Evolutionary conservation across 1,139 yeast species (phyloP).

Genomic region (Saccharomyces pastorianus): DNA sequence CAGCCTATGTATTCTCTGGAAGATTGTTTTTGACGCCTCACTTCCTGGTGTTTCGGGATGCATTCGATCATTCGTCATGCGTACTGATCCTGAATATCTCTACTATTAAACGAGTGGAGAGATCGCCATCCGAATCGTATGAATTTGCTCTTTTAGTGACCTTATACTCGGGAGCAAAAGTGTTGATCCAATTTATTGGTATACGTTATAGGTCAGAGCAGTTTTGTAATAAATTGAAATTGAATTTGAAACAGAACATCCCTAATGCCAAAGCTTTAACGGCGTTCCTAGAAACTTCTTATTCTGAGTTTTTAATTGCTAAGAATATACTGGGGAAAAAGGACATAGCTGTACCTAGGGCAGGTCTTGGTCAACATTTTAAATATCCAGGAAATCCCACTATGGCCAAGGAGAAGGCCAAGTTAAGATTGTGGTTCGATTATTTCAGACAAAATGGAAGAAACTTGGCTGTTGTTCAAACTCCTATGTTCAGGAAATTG

Average conservation of each 20-base stretch:
- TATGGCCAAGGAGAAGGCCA: slow-evolving; percentile 70
- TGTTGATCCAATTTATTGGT: slow-evolving; percentile 71
- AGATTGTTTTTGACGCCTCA: slow-evolving; percentile 62
- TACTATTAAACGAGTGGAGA: slow-evolving; percentile 75
- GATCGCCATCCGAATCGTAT: slow-evolving; percentile 67
- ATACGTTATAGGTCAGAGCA: slow-evolving; percentile 70
- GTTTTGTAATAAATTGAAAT: slow-evolving; percentile 63
- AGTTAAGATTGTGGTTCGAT: slow-evolving; percentile 90
- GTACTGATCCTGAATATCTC: slow-evolving; percentile 66
- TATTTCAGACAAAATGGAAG: slow-evolving; percentile 77
- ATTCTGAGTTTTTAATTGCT: slow-evolving; percentile 73
- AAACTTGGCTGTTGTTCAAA: slow-evolving; percentile 65
- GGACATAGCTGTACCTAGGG: slow-evolving; percentile 51
- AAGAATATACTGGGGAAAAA: slow-evolving; percentile 44
- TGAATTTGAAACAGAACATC: slow-evolving; percentile 55
- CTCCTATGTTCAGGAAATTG: slow-evolving; percentile 71
- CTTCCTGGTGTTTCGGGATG: slow-evolving; percentile 65
- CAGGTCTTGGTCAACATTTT: slow-evolving; percentile 76
- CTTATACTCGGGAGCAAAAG: slow-evolving; percentile 57
- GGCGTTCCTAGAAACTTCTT: slow-evolving; percentile 63
- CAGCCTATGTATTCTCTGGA: slow-evolving; percentile 43
- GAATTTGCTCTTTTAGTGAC: slow-evolving; percentile 72
- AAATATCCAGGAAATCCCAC: slow-evolving; percentile 87
- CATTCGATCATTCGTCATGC: slow-evolving; percentile 60
- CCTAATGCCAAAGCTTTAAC: slow-evolving; percentile 53